phyloP scores from a whole-genome alignment of 768 basidiomycete genomes.

The Scleroderma bovista region DNA sequence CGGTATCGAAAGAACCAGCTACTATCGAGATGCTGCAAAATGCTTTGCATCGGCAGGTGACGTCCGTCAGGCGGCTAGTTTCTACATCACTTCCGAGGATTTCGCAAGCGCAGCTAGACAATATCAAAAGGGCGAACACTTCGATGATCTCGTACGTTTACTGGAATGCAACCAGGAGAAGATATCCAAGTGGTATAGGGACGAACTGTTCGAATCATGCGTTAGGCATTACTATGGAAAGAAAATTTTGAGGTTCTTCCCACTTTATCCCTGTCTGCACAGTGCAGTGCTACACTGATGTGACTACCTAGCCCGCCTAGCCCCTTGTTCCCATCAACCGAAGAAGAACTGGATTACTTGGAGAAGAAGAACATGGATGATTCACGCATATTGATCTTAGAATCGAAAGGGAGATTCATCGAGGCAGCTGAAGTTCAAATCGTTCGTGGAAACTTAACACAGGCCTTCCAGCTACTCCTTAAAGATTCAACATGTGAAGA shows the following conservation, averaged over 20 bases:
- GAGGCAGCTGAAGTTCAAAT: constrained; percentile 53
- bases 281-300: constrained; percentile 4
- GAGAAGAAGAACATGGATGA: constrained; percentile 48
- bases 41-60: constrained; percentile 41
- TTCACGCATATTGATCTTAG: constrained; percentile 42
- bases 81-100: constrained; percentile 37
- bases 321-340: constrained; percentile 42
- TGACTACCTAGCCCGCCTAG: constrained; percentile 37
- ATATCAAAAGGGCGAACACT: constrained; percentile 42
- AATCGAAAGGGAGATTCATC: constrained; percentile 32
- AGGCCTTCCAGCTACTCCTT: constrained; percentile 45
- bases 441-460: constrained; percentile 38
- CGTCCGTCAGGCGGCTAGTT: constrained; percentile 38
- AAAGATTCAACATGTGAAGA: constrained; percentile 22
- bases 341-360: constrained; percentile 53
- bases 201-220: constrained; percentile 38
- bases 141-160: constrained; percentile 49
- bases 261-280: too few species aligned
- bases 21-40: constrained; percentile 40
- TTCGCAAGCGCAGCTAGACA: constrained; percentile 39
- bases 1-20: constrained; percentile 28
- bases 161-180: constrained; percentile 30
- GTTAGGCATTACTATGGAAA: constrained; percentile 40
- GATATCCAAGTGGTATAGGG: constrained; percentile 28
- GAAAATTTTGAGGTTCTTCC: too few species aligned